Base-by-base conservation (phyloP, 257 asterid species). In the Scutellaria minor region DNA sequence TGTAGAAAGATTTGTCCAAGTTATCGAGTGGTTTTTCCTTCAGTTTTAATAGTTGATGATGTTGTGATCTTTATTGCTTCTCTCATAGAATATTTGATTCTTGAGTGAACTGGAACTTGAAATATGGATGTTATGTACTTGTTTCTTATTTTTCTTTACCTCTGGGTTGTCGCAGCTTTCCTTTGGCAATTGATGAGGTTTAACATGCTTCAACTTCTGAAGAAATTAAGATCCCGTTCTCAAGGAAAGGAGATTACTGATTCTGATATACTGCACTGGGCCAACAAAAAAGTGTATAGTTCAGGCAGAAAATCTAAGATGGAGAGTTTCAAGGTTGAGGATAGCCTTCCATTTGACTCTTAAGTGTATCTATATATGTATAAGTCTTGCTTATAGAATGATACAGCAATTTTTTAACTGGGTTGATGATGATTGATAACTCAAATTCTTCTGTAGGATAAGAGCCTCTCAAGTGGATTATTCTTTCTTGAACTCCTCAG, bases 121-220 rank as follows among this genome's bases (percentile, higher is more conserved):
- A 45, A 64, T 24, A 46, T 65, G 59, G 66, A 53, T 24, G 37
- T 11, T 68, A 50, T 44, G 39, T 48, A 44, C 41, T 65, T 9
- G 66, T 54, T 60, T 64, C 75, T 77, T 70, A 73, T 73, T 62
- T 46, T 47, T 55, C 48, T 35, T 68, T 50, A 52, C 53, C 46
- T 64, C 63, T 73, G 76, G 20, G 67, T 81, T 68, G 55, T 78
- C 72, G 81, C 91, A 94, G 99, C 99, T 67, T 94, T 88, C 78
- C 93, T 91, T 77, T 94, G 99, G 99, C 99, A 94, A 83, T 77
- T 91, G 90, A 91, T 94, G 99, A 91, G 95, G 81, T 88, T 83
- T 79, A 91, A 86, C 81, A 94, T 94, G 93, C 99, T 94, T 80
- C 96, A 94, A 82, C 96, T 94, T 75, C 79, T 94, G 82, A 94